Base-by-base conservation (phyloP, 2,329 filamentous ascomycete species). In the Aspergillus nomiae region DNA sequence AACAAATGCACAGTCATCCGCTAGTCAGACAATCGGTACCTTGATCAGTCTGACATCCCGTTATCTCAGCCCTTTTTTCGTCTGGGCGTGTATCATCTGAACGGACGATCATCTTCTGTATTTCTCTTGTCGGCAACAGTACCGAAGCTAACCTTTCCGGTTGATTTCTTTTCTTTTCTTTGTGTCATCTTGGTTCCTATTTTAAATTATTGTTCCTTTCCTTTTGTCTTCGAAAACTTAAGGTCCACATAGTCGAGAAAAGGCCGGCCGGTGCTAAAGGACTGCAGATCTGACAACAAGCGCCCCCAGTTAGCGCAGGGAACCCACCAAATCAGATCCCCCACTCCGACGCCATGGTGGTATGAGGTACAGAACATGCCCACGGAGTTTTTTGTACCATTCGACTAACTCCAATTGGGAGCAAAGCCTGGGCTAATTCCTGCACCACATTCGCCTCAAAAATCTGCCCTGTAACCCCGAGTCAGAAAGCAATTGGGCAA, bases 211-310 rank as follows among this genome's bases (percentile, higher is more conserved):
- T 55, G 28, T 55, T 58, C 28, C 36, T 26, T 45, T 30, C 21
- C 19, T 38, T 58, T 45, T 53, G 11, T 30, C 14, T 3, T 26
- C 12, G 32, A 36, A 36, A 36, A 9, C 30, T 26, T 10, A 19
- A 16, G 30, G 38, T 43, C 34, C 34, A 16, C 34, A 14, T 14
- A 5, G 34, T 36, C 12, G 34, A 36, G 34, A 36, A 36, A 36
- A 36, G 34, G 11, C 12, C 34, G 34, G 34, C 34, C 28, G 30
- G 56, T 26, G 32, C 45, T 36, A 36, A n/a, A 58, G 11, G 36
- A 36, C 36, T 64, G 63, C 61, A 63, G 61, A 63, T 63, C 63
- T 56, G 58, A 55, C 61, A 59, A 46, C 34, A 38, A 21, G 26
- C 30, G 46, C 56, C 51, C 56, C 56, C 36, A 28, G 56, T 41